These are phyloP conservation scores for Penicillium sp. DNA, from an alignment of 2,329 filamentous ascomycete genomes.

Conservation along the genomic window DNA sequence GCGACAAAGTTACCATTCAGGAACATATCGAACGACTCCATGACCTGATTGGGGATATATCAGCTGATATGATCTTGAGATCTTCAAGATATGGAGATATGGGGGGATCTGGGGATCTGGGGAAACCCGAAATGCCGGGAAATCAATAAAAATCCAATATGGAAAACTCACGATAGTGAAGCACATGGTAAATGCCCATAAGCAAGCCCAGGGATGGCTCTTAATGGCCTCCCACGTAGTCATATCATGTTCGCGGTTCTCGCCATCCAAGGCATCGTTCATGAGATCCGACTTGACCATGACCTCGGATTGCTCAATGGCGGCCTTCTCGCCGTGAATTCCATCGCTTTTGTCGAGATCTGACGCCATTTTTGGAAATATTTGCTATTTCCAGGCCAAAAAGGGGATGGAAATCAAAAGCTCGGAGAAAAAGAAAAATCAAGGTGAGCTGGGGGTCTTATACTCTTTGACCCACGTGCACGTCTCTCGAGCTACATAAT, in stretches of 20 bases:
- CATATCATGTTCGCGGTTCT: conserved; percentile 47
- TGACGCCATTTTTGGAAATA: conserved; percentile 1
- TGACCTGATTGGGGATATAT: conserved; percentile 38
- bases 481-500: background rate
- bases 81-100: background rate
- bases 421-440: background rate
- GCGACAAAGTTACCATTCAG: conserved; percentile 50
- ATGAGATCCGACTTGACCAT: conserved; percentile 39
- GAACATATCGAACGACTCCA: conserved; percentile 53
- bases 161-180: conserved; percentile 48
- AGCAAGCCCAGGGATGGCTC: conserved; percentile 46
- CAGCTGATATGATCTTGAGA: background rate
- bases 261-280: conserved; percentile 43
- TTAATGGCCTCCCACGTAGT: conserved; percentile 40
- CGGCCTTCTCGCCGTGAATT: conserved; percentile 9
- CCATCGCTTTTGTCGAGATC: background rate
- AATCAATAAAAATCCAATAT: background rate
- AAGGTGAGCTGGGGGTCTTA: background rate
- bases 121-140: background rate
- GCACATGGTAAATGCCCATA: conserved; percentile 52
- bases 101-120: background rate
- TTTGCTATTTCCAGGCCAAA: background rate
- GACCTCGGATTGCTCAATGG: conserved; percentile 36
- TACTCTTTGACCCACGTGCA: background rate
- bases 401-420: background rate